Evolutionary conservation across 2,329 filamentous ascomycete species (phyloP).

Genomic region (Aspergillus novoparasiticus): DNA sequence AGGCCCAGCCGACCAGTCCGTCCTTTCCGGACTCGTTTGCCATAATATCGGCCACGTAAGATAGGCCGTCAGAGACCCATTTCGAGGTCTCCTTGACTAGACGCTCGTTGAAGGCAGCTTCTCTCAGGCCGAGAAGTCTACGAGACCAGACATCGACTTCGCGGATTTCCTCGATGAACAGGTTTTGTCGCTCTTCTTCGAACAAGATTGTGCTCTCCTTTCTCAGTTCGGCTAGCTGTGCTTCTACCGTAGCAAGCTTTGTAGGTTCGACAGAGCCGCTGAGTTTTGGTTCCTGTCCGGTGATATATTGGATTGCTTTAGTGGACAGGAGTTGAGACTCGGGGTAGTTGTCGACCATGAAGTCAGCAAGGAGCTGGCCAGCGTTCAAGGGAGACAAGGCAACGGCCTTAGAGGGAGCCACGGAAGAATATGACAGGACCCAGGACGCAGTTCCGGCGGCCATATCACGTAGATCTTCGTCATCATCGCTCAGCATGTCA

Average conservation of each 20-base stretch:
- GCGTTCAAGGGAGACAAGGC: slow-evolving; percentile 54
- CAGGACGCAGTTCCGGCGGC: slow-evolving; percentile 51
- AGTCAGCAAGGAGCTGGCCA: slow-evolving; percentile 41
- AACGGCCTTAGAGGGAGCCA: slow-evolving; percentile 31
- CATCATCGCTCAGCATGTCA: slow-evolving; percentile 82
- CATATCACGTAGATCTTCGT: slow-evolving; percentile 78
- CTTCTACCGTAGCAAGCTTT: slow-evolving; percentile 27
- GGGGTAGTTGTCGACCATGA: slow-evolving; percentile 39
- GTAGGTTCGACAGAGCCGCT: slow-evolving; percentile 20
- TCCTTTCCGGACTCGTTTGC: slow-evolving; percentile 50
- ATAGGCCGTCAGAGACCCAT: slow-evolving; percentile 40
- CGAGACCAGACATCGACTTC: slow-evolving; percentile 71
- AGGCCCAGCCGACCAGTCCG: slow-evolving; percentile 72
- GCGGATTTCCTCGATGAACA: slow-evolving; percentile 82
- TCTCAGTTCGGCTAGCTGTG: slow-evolving; percentile 35
- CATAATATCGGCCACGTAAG: slow-evolving; percentile 27
- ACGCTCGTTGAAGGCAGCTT: slow-evolving; percentile 24
- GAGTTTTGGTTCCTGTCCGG: slow-evolving; percentile 32
- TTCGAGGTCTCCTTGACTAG: slow-evolving; percentile 24
- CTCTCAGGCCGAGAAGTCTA: slow-evolving; percentile 46
- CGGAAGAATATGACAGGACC: slow-evolving; percentile 37
- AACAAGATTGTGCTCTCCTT: slow-evolving; percentile 64
- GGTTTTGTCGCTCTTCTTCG: slow-evolving; percentile 85
- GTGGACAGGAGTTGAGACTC: slow-evolving; percentile 35
- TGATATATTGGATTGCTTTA: slow-evolving; percentile 43